Percentiles rank a stretch among this genome's conserved stretches.
These are phyloP conservation scores for Picea mariana DNA, from an alignment of 83 land plant genomes.

Conservation along the genomic window DNA sequence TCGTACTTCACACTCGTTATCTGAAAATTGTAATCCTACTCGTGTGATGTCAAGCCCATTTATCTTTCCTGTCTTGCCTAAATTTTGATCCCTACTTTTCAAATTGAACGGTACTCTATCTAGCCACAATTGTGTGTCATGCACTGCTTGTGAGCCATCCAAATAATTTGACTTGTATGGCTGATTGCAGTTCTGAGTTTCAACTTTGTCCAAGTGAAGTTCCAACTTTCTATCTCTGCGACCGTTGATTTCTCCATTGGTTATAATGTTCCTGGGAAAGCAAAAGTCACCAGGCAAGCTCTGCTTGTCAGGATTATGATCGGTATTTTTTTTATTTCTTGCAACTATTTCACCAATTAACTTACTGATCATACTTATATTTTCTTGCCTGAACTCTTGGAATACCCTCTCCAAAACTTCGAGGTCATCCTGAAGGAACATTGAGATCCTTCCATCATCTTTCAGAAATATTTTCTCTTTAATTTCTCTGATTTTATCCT, in stretches of 20 bases:
- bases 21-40: constrained; percentile 8
- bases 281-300: background rate
- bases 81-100: background rate
- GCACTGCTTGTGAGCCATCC: background rate
- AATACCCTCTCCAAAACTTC: constrained; percentile 33
- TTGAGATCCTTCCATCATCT: constrained; percentile 24
- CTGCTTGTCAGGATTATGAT: constrained; percentile 5
- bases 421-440: constrained; percentile 33
- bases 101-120: no score
- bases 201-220: background rate
- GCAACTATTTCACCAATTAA: background rate
- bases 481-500: constrained; percentile 41
- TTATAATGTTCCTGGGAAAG: background rate
- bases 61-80: background rate
- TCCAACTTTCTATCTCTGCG: background rate
- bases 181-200: background rate
- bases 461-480: constrained; percentile 27
- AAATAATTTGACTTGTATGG: background rate
- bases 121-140: no score
- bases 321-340: background rate
- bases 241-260: constrained; percentile 6
- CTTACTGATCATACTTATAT: constrained; percentile 4
- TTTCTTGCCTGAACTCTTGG: constrained; percentile 32
- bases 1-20: background rate
- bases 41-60: constrained; percentile 4